Base-by-base conservation (phyloP, 495 filamentous ascomycete species). In the Penicillium riverlandense region DNA sequence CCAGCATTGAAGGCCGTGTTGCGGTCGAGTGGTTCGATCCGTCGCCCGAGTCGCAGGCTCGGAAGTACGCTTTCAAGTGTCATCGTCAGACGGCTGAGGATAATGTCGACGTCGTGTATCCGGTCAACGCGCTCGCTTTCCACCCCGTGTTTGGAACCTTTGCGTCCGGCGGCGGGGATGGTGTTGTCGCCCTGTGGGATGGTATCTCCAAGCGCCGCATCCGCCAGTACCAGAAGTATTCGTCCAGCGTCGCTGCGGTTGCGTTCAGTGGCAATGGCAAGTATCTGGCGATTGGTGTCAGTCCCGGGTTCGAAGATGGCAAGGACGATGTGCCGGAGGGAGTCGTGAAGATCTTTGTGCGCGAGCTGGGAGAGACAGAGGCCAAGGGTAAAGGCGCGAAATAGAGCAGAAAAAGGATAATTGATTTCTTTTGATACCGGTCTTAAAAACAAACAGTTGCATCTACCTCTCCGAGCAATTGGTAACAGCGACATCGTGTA, bases 11-110 rank as follows among this genome's bases (percentile, higher is more conserved):
- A 57, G 92, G 92, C 11, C 79, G 92, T 50, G 86, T 96, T 0
- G 91, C 89, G 0, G 92, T 98, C 1, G 92, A 98, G 58, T 97
- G 90, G 86, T 96, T 97, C 67, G 92, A 96, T 57, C 84, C 90
- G 10, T 84, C 79, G 7, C 70, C 80, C 29, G 82, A 86, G 55
- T 89, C 86, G 4, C 88, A 96, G 63, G 84, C 84, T 12, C 75
- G 90, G 44, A 97, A 96, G 56, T 98, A 96, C 70, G 92, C 92
- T 8, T 98, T 98, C 75, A 98, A 98, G 61, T 98, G 92, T 66
- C 92, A 98, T 66, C 82, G 92, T 9, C 85, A 92, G 62, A 66
- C 67, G 1, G 66, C 69, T 7, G 55, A 58, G 2, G 80, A 86
- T 37, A 84, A 83, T 28, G 71, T 82, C 7, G 92, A 98, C 59